These are phyloP conservation scores for Paspalum vaginatum DNA, from an alignment of 176 grass and related monocot species.

Conservation along the genomic window DNA sequence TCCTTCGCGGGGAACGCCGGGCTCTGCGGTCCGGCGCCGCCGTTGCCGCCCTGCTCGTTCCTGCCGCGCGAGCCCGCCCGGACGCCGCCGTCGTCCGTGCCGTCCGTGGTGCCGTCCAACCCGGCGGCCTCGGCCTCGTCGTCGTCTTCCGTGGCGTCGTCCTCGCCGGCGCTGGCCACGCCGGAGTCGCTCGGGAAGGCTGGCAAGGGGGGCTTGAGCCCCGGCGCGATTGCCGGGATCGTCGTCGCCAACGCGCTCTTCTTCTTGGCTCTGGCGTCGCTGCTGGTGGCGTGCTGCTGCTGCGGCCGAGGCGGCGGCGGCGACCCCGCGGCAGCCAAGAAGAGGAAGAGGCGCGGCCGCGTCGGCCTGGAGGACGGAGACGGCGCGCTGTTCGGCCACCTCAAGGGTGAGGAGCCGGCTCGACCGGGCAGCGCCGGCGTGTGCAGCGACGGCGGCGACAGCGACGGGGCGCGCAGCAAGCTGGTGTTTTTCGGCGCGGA, in stretches of 20 bases:
- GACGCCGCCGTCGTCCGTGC: constrained; percentile 32
- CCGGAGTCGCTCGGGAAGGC: constrained; percentile 11
- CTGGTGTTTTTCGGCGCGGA: constrained; percentile 74
- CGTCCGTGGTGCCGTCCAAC: constrained; percentile 73
- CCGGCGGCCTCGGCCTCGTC: constrained; percentile 57
- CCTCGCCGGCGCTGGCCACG: constrained; percentile 48
- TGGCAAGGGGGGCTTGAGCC: constrained; percentile 49
- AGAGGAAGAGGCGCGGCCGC: constrained; percentile 44
- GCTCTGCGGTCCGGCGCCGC: constrained; percentile 49
- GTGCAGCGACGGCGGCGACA: constrained; percentile 66
- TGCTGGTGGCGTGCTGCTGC: constrained; percentile 64
- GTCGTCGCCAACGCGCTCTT: constrained; percentile 55
- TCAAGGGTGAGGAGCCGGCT: constrained; percentile 46
- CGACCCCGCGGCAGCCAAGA: constrained; percentile 30
- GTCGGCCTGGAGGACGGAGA: constrained; percentile 37
- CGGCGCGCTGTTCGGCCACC: constrained; percentile 35
- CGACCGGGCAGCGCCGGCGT: constrained; percentile 51
- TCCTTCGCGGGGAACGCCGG: constrained; percentile 61
- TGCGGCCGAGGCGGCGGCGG: constrained; percentile 42
- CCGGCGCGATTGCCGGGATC: constrained; percentile 61
- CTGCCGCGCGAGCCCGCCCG: constrained; percentile 56
- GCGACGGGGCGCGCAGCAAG: constrained; percentile 79
- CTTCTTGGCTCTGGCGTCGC: constrained; percentile 54
- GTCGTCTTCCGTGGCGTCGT: constrained; percentile 57
- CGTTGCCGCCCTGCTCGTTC: constrained; percentile 60